Percentiles rank a stretch among this genome's conserved stretches.
phyloP scores from a whole-genome alignment of 257 asterid genomes.

The Solanum tacnaense region DNA sequence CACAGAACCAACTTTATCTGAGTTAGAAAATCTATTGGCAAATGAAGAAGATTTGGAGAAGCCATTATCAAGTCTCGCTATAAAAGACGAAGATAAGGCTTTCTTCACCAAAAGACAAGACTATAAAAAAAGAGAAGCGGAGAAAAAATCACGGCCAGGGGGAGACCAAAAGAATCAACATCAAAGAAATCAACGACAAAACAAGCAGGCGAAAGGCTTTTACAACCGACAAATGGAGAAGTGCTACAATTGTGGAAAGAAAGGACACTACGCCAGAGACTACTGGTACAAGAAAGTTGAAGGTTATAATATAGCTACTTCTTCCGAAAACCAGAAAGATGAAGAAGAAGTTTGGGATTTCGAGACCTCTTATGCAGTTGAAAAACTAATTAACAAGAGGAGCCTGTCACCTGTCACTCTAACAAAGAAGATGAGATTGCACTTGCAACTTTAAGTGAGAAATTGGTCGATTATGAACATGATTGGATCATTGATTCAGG shows the following conservation, averaged over 20 bases:
- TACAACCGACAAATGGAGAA: background rate
- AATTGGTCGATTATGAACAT: background rate
- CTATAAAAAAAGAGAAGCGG: background rate
- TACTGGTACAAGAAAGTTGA: background rate
- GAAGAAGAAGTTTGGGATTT: background rate
- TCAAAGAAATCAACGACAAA: background rate
- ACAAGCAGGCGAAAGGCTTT: background rate
- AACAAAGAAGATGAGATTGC: background rate
- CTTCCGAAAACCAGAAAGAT: no score
- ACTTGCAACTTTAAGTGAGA: background rate
- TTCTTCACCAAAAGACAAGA: no score
- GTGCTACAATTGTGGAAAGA: background rate
- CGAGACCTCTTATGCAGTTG: background rate
- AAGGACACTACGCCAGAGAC: background rate
- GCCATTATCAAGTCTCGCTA: background rate
- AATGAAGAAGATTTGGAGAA: background rate
- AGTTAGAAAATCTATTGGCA: background rate
- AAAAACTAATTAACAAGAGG: background rate
- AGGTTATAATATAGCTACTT: background rate
- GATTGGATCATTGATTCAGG: background rate
- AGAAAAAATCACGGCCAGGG: fast-evolving
- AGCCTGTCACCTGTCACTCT: background rate
- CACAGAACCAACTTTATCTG: background rate
- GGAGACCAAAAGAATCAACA: background rate
- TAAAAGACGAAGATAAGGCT: background rate